These are phyloP conservation scores for Moesziomyces parantarcticus DNA, from an alignment of 1,284 basidiomycete species.

Conservation along the genomic window DNA sequence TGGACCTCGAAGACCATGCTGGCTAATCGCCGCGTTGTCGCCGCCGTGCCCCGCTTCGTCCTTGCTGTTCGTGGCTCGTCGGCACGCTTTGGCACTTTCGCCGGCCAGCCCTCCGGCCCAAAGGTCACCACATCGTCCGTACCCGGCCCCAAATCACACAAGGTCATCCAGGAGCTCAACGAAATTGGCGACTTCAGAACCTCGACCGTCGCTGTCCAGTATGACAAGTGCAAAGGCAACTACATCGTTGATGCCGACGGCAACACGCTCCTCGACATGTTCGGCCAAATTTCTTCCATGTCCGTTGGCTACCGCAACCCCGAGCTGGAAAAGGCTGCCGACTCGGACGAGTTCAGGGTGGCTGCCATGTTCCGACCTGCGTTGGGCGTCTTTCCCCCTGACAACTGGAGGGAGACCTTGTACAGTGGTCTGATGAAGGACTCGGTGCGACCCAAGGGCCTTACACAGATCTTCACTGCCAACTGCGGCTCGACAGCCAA, in stretches of 20 bases:
- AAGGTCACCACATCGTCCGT: no score
- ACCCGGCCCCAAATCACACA: constrained; percentile 67
- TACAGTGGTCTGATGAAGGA: constrained; percentile 71
- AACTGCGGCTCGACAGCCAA: constrained; percentile 68
- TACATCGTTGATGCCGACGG: constrained; percentile 73
- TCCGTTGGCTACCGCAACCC: constrained; percentile 71
- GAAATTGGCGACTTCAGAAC: constrained; percentile 68
- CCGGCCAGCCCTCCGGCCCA: no score
- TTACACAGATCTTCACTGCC: constrained; percentile 69
- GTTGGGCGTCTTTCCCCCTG: constrained; percentile 72
- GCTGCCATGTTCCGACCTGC: constrained; percentile 71
- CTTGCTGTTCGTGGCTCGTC: no score
- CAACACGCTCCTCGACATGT: constrained; percentile 72
- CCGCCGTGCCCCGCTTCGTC: no score
- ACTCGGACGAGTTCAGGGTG: constrained; percentile 68
- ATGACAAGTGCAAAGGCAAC: constrained; percentile 64
- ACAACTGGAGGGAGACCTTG: constrained; percentile 70
- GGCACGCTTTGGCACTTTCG: no score
- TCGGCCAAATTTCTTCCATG: constrained; percentile 70
- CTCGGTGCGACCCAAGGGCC: constrained; percentile 71
- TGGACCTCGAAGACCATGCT: no score
- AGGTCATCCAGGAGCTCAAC: constrained; percentile 53
- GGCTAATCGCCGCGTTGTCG: no score
- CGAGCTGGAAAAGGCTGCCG: constrained; percentile 63
- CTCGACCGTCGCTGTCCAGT: constrained; percentile 69